Evolutionary conservation across 2,329 filamentous ascomycete species (phyloP), one percentile per base, ranked within the genome.

Genomic region (Phialocephala subalpina): DNA sequence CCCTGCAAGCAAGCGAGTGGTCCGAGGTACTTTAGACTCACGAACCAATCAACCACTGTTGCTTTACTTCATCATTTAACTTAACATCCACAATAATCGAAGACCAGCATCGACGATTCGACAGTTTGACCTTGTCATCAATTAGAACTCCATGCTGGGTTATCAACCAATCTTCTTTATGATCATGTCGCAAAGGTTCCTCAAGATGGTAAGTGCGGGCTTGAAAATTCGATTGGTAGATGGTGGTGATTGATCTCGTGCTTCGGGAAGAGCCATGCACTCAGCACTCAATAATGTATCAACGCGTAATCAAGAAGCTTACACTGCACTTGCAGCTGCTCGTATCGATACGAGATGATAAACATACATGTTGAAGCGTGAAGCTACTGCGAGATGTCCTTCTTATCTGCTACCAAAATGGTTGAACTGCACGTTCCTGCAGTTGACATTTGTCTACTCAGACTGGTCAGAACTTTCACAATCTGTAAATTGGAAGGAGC

Each of bases 341-440:
- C 22, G n/a, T 20, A 9, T 16, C 3, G 14, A 42, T 53, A n/a
- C n/a, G 22, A 33, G 11, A 53, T 29, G 11, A 49, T 42, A n/a
- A 6, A n/a, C 16, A 2, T 20, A 22, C 18, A 22, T 22, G 4
- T 8, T 11, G 20, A 5, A 20, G 45, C 18, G 20, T 25, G 22
- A 49, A 25, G 11, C 38, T 49, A 49, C 45, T 49, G n/a, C 45
- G 22, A 49, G 14, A 53, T 16, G 16, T 6, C 4, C 12, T 3
- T n/a, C 38, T 42, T 42, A 42, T 42, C 38, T 42, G 29, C 29
- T 22, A 27, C n/a, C 45, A 29, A 53, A 29, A 20, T 29, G 18
- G 49, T 53, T 53, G 25, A 53, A 53, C 7, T 53, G 47, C 47
- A 52, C 11, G 47, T 29, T 27, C 22, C 20, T 52, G 49, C 22